phyloP scores from a whole-genome alignment of 768 basidiomycete species.

The Daedaleopsis sinensis region DNA sequence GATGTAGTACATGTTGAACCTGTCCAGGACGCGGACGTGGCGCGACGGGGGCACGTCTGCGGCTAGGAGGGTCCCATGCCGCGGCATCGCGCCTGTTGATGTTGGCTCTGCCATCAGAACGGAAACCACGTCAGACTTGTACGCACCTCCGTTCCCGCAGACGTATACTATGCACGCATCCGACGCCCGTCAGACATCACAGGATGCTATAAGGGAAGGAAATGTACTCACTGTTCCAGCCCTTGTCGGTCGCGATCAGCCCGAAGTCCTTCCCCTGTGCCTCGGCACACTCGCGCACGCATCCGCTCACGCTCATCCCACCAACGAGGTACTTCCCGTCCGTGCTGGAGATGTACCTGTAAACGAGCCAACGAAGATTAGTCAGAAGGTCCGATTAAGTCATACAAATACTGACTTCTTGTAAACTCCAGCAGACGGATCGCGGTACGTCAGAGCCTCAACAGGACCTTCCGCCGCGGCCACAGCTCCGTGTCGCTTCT shows the following conservation, averaged over 20 bases:
- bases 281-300: slow-evolving; percentile 79
- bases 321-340: slow-evolving; percentile 75
- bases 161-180: slow-evolving; percentile 55
- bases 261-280: slow-evolving; percentile 79
- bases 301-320: slow-evolving; percentile 78
- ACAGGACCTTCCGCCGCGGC: slow-evolving; percentile 43
- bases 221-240: slow-evolving; percentile 61
- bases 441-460: slow-evolving; percentile 66
- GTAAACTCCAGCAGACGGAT: slow-evolving; percentile 72
- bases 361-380: neutral
- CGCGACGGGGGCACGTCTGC: slow-evolving; percentile 68
- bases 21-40: slow-evolving; percentile 63
- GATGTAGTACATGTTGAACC: no score
- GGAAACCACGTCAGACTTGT: no score
- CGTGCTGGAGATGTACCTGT: slow-evolving; percentile 64
- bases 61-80: slow-evolving; percentile 68
- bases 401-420: slow-evolving; percentile 49
- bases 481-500: slow-evolving; percentile 27
- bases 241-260: slow-evolving; percentile 75
- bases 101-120: neutral
- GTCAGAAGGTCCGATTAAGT: neutral
- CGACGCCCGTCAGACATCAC: no score
- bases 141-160: slow-evolving; percentile 70
- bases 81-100: slow-evolving; percentile 30
- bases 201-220: no score